Conservation (phyloP, 192 early-diverging fungal species). For the Mortierella antarctica region DNA sequence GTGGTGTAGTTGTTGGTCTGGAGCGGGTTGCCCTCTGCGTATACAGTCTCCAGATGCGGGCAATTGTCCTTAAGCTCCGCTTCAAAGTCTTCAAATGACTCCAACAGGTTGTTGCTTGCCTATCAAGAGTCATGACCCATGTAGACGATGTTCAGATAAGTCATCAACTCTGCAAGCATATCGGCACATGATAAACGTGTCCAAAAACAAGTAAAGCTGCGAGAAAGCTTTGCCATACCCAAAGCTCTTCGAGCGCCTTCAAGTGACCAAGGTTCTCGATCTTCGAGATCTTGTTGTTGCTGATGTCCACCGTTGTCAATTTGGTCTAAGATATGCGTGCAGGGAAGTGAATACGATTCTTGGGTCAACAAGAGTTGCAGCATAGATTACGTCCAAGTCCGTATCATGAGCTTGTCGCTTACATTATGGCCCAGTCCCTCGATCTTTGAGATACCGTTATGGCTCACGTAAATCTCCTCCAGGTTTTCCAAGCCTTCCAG, state of each 20-base stretch:
- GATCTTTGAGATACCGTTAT: slow-evolving; percentile 87
- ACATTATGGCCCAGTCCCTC: slow-evolving; percentile 85
- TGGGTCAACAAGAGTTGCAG: background rate
- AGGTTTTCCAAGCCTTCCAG: slow-evolving; percentile 73
- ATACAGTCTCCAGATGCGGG: slow-evolving; percentile 81
- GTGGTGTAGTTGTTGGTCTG: slow-evolving; percentile 78
- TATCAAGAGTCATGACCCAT: slow-evolving; percentile 8
- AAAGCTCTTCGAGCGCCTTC: slow-evolving; percentile 83
- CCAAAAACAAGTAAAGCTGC: background rate
- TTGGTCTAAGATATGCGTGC: slow-evolving; percentile 45
- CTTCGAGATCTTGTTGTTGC: slow-evolving; percentile 79
- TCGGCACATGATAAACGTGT: background rate
- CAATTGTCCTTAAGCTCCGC: slow-evolving; percentile 67
- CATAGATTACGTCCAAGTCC: background rate
- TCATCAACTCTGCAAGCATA: slow-evolving; percentile 1
- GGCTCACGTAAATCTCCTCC: slow-evolving; percentile 92
- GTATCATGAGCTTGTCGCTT: slow-evolving; percentile 14
- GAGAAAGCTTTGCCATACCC: slow-evolving; percentile 65
- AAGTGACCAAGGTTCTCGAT: slow-evolving; percentile 82
- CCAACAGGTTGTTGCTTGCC: slow-evolving; percentile 81
- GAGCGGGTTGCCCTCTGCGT: slow-evolving; percentile 96
- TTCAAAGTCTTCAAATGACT: slow-evolving; percentile 83
- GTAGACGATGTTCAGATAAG: background rate
- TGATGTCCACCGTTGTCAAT: slow-evolving; percentile 87
- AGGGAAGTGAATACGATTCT: background rate